These are phyloP conservation scores for Sungouiella thailandica DNA, from an alignment of 805 yeast genomes.

Conservation along the genomic window DNA sequence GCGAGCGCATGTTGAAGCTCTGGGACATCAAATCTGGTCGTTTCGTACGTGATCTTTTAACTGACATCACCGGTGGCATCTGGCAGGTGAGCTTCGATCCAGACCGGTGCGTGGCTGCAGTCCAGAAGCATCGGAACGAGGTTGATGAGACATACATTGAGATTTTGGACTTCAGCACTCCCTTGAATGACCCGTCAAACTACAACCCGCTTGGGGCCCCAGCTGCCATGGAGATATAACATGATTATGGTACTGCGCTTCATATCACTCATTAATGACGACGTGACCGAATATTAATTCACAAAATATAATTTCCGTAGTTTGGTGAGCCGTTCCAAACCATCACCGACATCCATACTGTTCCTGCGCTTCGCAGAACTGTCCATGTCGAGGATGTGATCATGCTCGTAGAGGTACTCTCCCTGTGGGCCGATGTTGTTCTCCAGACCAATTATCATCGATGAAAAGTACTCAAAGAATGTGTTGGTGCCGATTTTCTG, in stretches of 20 bases:
- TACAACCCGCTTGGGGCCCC: neutral
- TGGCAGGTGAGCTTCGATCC: slow-evolving; percentile 94
- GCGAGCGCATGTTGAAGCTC: slow-evolving; percentile 78
- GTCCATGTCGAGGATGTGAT: neutral
- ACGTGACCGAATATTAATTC: no score
- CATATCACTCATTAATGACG: no score
- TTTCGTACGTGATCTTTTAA: slow-evolving; percentile 65
- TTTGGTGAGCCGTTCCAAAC: slow-evolving; percentile 29
- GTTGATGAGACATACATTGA: slow-evolving; percentile 68
- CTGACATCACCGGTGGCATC: slow-evolving; percentile 75
- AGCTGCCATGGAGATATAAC: neutral
- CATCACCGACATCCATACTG: slow-evolving; percentile 28
- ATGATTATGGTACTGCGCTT: no score
- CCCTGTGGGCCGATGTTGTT: slow-evolving; percentile 23
- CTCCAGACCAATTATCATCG: slow-evolving; percentile 19
- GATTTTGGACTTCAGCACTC: slow-evolving; percentile 68
- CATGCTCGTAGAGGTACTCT: slow-evolving; percentile 8
- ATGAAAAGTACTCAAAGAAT: slow-evolving; percentile 19
- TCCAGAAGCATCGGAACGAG: slow-evolving; percentile 51
- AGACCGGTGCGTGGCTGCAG: slow-evolving; percentile 85
- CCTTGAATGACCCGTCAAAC: slow-evolving; percentile 5
- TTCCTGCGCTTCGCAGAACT: slow-evolving; percentile 12
- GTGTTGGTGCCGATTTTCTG: slow-evolving; percentile 10
- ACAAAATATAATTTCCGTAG: slow-evolving; percentile 31
- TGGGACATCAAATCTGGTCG: slow-evolving; percentile 82